Conservation (phyloP, 352 stramenopile species). For the Phytopythium sindhum region DNA sequence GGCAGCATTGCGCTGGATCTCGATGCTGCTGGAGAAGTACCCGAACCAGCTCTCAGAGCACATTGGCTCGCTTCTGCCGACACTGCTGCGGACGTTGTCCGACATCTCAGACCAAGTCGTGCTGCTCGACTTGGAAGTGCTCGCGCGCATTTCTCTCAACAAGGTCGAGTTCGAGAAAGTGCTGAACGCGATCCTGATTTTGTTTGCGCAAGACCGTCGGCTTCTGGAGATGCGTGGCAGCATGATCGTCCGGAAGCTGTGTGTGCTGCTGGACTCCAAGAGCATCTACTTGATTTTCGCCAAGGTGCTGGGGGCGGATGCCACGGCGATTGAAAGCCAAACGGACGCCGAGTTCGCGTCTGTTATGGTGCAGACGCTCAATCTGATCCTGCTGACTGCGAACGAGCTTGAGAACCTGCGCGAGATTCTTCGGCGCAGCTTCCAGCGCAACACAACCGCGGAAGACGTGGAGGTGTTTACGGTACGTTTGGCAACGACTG, state of each 20-base stretch:
- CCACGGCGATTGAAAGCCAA: slow-evolving; percentile 36
- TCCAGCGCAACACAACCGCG: slow-evolving; percentile 59
- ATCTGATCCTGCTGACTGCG: slow-evolving; percentile 98
- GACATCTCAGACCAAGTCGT: slow-evolving; percentile 97
- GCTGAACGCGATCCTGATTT: slow-evolving; percentile 93
- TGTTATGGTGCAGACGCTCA: slow-evolving; percentile 99
- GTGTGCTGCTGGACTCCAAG: slow-evolving; percentile 96
- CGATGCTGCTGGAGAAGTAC: slow-evolving; percentile 98
- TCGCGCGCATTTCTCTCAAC: slow-evolving; percentile 94
- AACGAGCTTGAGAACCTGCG: slow-evolving; percentile 93
- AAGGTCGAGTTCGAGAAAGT: slow-evolving; percentile 91
- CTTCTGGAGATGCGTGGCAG: slow-evolving; percentile 94
- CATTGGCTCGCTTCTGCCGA: slow-evolving; percentile 91
- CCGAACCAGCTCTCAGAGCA: slow-evolving; percentile 91
- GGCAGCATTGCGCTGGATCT: slow-evolving; percentile 94
- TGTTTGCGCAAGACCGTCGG: slow-evolving; percentile 90
- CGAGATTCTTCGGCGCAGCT: slow-evolving; percentile 75
- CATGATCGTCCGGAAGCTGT: slow-evolving; percentile 98
- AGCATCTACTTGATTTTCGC: slow-evolving; percentile 98
- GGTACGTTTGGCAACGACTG: slow-evolving; percentile 14
- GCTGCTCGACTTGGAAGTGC: slow-evolving; percentile 94
- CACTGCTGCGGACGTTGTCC: slow-evolving; percentile 95
- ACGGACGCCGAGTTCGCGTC: slow-evolving; percentile 94
- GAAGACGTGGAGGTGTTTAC: slow-evolving; percentile 85
- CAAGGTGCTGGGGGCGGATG: slow-evolving; percentile 87